These are phyloP conservation scores for Didymella pinodella DNA, from an alignment of 2,329 filamentous ascomycete genomes.

Conservation along the genomic window DNA sequence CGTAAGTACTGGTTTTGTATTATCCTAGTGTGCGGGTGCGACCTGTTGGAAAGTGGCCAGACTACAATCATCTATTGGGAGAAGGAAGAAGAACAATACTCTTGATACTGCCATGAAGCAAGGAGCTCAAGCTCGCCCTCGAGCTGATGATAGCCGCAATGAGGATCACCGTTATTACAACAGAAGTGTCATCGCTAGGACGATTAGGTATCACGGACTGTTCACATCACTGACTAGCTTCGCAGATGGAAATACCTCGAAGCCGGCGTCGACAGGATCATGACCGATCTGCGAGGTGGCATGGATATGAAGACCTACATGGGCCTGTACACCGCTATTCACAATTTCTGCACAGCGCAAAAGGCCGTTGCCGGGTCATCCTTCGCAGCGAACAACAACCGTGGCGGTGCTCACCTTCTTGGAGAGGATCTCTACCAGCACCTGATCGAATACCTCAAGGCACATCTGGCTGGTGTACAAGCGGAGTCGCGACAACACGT, in stretches of 20 bases:
- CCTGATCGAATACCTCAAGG: constrained; percentile 82
- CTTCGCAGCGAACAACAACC: constrained; percentile 63
- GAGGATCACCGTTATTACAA: background rate
- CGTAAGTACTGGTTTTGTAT: constrained; percentile 59
- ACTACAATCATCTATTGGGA: background rate
- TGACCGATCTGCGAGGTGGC: constrained; percentile 88
- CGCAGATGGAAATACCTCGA: constrained; percentile 88
- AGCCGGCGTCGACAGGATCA: constrained; percentile 87
- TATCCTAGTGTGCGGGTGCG: background rate
- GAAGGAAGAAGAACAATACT: background rate
- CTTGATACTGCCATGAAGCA: background rate
- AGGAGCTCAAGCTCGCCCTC: background rate
- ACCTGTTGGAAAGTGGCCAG: background rate
- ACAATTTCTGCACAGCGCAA: constrained; percentile 99
- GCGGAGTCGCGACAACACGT: constrained; percentile 78
- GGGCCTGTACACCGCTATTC: constrained; percentile 95
- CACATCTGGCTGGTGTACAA: constrained; percentile 76
- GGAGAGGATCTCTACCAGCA: constrained; percentile 96
- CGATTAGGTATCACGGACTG: background rate
- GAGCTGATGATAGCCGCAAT: background rate
- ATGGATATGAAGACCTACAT: constrained; percentile 98
- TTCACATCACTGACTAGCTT: constrained; percentile 23
- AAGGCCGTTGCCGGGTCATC: constrained; percentile 76
- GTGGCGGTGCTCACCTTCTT: constrained; percentile 90
- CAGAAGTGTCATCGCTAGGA: background rate